phyloP scores from a whole-genome alignment of 1,284 basidiomycete species.

The Pisolithus thermaeus region DNA sequence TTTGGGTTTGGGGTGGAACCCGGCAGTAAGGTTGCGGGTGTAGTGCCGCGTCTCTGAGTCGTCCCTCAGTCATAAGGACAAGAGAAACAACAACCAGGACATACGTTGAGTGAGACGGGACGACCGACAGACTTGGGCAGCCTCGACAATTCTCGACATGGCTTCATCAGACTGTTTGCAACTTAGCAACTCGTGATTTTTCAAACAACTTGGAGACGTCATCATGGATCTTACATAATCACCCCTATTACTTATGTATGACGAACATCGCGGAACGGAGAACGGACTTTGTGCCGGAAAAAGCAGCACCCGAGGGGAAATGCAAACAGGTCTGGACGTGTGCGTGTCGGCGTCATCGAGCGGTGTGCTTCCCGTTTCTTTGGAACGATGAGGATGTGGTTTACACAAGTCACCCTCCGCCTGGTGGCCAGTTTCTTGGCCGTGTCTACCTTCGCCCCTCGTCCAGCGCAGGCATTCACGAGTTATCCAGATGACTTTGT shows the following conservation, averaged over 20 bases:
- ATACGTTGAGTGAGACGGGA: slow-evolving; percentile 7
- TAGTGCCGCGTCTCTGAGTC: neutral
- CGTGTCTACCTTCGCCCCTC: neutral
- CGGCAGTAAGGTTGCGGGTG: neutral
- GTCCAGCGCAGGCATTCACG: slow-evolving; percentile 17
- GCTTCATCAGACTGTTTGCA: neutral
- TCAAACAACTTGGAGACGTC: too few relatives aligned
- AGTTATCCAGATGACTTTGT: slow-evolving; percentile 54
- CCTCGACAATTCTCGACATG: slow-evolving; percentile 9
- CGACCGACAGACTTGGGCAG: slow-evolving; percentile 5
- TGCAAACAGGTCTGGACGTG: too few relatives aligned
- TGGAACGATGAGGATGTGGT: too few relatives aligned
- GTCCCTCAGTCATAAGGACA: neutral
- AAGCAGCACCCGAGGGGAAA: too few relatives aligned
- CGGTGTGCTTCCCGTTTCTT: too few relatives aligned
- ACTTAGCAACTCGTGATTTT: too few relatives aligned
- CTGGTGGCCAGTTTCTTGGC: neutral
- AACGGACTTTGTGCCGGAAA: too few relatives aligned
- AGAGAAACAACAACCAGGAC: neutral
- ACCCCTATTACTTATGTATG: too few relatives aligned
- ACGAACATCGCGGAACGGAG: too few relatives aligned
- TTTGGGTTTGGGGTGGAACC: neutral
- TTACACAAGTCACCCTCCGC: too few relatives aligned
- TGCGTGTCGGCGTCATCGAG: too few relatives aligned
- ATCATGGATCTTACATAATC: too few relatives aligned